These are phyloP conservation scores for Aspergillus japonicus DNA, from an alignment of 2,329 filamentous ascomycete genomes.

Conservation along the genomic window DNA sequence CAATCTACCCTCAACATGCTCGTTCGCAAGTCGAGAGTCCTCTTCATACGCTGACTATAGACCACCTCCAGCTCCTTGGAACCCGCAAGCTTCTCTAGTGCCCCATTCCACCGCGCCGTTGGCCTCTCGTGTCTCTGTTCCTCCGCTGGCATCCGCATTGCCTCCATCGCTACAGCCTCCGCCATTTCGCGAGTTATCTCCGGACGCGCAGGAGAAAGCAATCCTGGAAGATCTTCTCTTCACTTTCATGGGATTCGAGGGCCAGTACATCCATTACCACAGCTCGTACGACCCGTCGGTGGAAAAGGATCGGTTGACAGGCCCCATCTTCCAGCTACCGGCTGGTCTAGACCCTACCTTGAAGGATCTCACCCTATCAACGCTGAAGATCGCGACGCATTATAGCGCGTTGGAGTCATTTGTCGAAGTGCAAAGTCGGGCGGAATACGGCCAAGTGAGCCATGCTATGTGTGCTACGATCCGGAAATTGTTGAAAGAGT, in stretches of 20 bases:
- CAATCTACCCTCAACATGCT: not conserved
- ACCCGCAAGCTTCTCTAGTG: slow-evolving; percentile 73
- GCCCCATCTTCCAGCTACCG: slow-evolving; percentile 75
- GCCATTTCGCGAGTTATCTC: slow-evolving; percentile 66
- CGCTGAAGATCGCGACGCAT: slow-evolving; percentile 92
- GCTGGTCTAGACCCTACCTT: slow-evolving; percentile 87
- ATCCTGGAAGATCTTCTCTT: slow-evolving; percentile 90
- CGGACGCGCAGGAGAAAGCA: slow-evolving; percentile 80
- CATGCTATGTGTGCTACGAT: slow-evolving; percentile 96
- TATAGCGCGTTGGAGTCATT: slow-evolving; percentile 90
- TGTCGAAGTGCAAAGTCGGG: slow-evolving; percentile 87
- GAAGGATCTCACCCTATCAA: slow-evolving; percentile 79
- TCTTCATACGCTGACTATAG: slow-evolving; percentile 17
- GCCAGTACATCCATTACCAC: slow-evolving; percentile 89
- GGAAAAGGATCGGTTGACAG: slow-evolving; percentile 82
- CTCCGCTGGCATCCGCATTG: slow-evolving; percentile 63
- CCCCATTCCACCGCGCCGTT: slow-evolving; percentile 70
- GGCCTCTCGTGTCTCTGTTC: slow-evolving; percentile 64
- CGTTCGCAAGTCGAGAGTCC: not conserved
- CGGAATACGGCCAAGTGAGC: slow-evolving; percentile 91
- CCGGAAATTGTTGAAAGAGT: slow-evolving; percentile 86
- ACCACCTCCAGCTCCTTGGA: slow-evolving; percentile 59
- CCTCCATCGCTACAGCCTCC: slow-evolving; percentile 67
- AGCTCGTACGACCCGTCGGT: slow-evolving; percentile 78
- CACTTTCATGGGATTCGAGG: slow-evolving; percentile 97